Evolutionary conservation across 306 rosid genomes (phyloP).

Genomic region (Urtica urens): DNA sequence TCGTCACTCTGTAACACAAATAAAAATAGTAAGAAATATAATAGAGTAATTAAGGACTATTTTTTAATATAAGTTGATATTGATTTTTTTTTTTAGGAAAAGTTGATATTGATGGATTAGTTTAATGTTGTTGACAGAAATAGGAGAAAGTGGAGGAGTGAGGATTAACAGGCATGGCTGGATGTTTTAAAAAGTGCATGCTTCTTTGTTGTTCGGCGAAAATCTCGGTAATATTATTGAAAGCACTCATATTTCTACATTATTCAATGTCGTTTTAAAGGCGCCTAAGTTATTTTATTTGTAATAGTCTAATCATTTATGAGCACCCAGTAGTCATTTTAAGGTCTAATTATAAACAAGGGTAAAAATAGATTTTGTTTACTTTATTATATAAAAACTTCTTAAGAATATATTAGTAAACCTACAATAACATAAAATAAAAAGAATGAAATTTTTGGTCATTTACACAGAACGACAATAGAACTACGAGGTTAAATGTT

Average conservation of each 20-base stretch:
- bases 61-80: too few species aligned
- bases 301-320: not conserved
- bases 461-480: too few species aligned
- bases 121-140: not conserved
- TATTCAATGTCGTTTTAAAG: too few species aligned
- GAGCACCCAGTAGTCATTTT: not conserved
- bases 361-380: not conserved
- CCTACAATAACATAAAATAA: too few species aligned
- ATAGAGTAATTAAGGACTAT: too few species aligned
- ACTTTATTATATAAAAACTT: too few species aligned
- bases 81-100: not conserved
- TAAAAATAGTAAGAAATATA: too few species aligned
- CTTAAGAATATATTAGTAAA: too few species aligned
- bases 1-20: not conserved
- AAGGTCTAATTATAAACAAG: not conserved
- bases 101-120: not conserved
- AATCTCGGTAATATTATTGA: slow-evolving; percentile 34
- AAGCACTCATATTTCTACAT: too few species aligned
- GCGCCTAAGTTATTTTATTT: too few species aligned
- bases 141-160: not conserved
- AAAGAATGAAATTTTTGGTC: too few species aligned
- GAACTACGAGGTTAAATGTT: too few species aligned
- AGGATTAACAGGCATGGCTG: slow-evolving; percentile 24
- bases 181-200: slow-evolving; percentile 35
- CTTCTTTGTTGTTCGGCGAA: slow-evolving; percentile 31